phyloP scores from a whole-genome alignment of 805 yeast genomes.

The Barnettozyma wickerhamii region DNA sequence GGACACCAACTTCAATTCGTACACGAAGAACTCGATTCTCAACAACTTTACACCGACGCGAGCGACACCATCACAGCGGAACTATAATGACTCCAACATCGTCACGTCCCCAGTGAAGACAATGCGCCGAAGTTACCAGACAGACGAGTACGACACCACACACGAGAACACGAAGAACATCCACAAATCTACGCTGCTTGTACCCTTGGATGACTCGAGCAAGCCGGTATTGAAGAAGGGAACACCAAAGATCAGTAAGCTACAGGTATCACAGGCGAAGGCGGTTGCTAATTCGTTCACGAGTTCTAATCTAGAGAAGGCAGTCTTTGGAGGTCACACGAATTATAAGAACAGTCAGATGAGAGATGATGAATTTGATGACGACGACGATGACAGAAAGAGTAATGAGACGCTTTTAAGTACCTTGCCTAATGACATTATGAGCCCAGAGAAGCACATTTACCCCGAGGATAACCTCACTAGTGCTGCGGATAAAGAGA shows the following conservation, averaged over 20 bases:
- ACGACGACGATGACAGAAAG: conserved; percentile 6
- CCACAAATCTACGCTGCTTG: conserved; percentile 8
- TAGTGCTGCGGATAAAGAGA: background rate
- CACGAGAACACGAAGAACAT: conserved; percentile 5
- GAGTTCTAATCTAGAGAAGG: conserved; percentile 4
- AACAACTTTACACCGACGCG: conserved; percentile 21
- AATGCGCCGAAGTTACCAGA: conserved; percentile 10
- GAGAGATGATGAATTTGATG: conserved; percentile 7
- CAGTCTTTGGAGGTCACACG: conserved; percentile 4
- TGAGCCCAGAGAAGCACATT: conserved; percentile 24
- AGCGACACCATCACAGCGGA: conserved; percentile 1
- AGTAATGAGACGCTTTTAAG: conserved; percentile 19
- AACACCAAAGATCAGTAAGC: conserved; percentile 14
- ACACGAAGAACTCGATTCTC: conserved; percentile 16
- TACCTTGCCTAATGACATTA: conserved; percentile 21
- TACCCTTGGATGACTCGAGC: conserved; percentile 21
- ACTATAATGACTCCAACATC: conserved; percentile 19
- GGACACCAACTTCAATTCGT: conserved; percentile 15
- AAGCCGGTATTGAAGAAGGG: conserved; percentile 21
- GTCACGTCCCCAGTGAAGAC: conserved; percentile 24
- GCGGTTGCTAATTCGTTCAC: conserved; percentile 9
- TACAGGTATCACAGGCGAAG: background rate
- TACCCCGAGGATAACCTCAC: conserved; percentile 18
- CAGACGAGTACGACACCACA: conserved; percentile 14
- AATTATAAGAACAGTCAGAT: background rate